Evolutionary conservation across 1,139 yeast genomes (phyloP).

Genomic region (Wickerhamomyces sp.): DNA sequence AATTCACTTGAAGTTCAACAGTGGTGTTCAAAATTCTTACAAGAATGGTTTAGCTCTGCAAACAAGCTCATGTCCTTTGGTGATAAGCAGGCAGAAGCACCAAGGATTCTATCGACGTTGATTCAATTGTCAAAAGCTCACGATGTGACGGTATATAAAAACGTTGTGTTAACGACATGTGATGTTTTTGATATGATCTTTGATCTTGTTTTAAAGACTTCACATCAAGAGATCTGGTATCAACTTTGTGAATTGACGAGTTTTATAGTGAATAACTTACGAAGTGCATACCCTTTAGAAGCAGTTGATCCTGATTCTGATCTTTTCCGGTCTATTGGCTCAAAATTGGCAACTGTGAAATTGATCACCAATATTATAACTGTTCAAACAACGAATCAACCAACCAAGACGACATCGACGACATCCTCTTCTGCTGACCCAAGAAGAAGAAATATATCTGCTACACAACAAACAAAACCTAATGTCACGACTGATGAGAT

Average conservation of each 20-base stretch:
- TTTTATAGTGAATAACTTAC: constrained; percentile 28
- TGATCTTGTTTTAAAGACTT: constrained; percentile 34
- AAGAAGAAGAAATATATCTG: constrained; percentile 27
- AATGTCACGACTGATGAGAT: constrained; percentile 33
- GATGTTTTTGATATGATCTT: constrained; percentile 29
- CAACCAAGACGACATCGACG: no score
- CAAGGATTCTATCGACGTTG: constrained; percentile 26
- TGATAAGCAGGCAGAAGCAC: constrained; percentile 39
- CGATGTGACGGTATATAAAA: constrained; percentile 28
- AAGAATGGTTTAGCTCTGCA: constrained; percentile 37
- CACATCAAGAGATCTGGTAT: constrained; percentile 29
- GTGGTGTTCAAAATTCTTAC: constrained; percentile 45
- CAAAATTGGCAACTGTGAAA: constrained; percentile 64
- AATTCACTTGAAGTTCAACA: constrained; percentile 32
- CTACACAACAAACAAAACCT: constrained; percentile 5
- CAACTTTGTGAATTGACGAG: constrained; percentile 26
- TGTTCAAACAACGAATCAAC: constrained; percentile 53
- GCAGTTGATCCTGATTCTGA: constrained; percentile 38
- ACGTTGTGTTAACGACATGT: constrained; percentile 28
- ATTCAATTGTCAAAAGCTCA: constrained; percentile 13
- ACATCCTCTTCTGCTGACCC: constrained; percentile 12
- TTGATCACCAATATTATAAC: constrained; percentile 68
- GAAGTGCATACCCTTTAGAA: constrained; percentile 26
- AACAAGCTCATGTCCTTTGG: constrained; percentile 26
- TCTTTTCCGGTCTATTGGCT: constrained; percentile 49